Evolutionary conservation across 1,284 basidiomycete genomes (phyloP).

Genomic region (Austroboletus niveus): DNA sequence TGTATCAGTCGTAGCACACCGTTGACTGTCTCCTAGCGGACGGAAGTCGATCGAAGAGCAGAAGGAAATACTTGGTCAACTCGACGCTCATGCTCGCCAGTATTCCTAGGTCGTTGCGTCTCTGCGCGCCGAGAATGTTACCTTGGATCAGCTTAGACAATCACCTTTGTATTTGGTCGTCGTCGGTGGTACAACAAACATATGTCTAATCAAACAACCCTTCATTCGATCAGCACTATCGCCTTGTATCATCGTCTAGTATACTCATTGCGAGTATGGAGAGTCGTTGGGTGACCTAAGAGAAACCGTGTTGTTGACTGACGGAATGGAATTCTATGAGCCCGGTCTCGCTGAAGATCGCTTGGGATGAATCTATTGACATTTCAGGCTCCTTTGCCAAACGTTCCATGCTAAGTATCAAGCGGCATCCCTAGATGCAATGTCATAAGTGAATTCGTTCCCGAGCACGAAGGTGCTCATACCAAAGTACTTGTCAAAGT

Average conservation of each 20-base stretch:
- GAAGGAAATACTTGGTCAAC: constrained; percentile 40
- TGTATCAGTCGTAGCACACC: not conserved
- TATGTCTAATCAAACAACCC: no score
- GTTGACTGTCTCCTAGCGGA: constrained; percentile 32
- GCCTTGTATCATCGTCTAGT: no score
- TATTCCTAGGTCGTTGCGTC: not conserved
- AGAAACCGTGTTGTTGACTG: not conserved
- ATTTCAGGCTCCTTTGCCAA: constrained; percentile 6
- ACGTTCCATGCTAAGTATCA: constrained; percentile 24
- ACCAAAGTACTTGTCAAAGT: constrained; percentile 9
- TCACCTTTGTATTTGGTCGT: no score
- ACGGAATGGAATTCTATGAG: not conserved
- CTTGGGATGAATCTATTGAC: not conserved
- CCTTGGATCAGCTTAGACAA: no score
- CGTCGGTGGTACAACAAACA: no score
- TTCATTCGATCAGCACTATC: no score
- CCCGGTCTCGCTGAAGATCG: constrained; percentile 6
- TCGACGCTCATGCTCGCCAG: constrained; percentile 36
- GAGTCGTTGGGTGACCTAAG: no score
- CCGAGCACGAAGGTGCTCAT: not conserved
- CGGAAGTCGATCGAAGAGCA: constrained; percentile 44
- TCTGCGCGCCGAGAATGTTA: no score
- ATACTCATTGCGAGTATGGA: no score
- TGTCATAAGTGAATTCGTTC: not conserved
- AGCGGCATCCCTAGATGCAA: constrained; percentile 15